These are phyloP conservation scores for Kuraishia ogatae DNA, from an alignment of 805 yeast species.

Conservation along the genomic window DNA sequence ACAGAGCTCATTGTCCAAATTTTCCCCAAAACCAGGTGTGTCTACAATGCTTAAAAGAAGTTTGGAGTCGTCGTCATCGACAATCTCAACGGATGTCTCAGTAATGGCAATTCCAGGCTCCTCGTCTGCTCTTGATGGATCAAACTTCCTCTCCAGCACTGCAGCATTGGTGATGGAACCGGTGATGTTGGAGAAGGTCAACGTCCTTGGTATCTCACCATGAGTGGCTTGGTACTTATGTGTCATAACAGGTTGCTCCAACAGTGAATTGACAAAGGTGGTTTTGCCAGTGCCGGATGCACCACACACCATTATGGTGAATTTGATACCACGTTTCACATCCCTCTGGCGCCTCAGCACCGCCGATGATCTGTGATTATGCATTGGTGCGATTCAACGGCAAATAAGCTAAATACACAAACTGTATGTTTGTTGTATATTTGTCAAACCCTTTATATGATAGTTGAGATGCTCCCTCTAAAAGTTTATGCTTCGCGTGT, in stretches of 20 bases:
- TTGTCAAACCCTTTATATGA: too few species aligned
- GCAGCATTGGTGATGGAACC: constrained; percentile 43
- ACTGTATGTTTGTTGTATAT: too few species aligned
- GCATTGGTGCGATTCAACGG: not conserved
- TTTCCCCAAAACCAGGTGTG: constrained; percentile 57
- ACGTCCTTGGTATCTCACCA: constrained; percentile 29
- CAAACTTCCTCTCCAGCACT: constrained; percentile 50
- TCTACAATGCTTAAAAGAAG: constrained; percentile 46
- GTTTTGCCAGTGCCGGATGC: constrained; percentile 73
- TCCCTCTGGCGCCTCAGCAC: constrained; percentile 49
- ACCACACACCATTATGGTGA: constrained; percentile 68
- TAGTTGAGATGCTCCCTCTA: not conserved
- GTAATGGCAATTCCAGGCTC: constrained; percentile 77
- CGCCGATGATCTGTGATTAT: constrained; percentile 15
- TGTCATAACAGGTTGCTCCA: constrained; percentile 53
- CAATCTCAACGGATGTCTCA: constrained; percentile 50
- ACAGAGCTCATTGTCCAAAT: constrained; percentile 53
- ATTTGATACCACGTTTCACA: constrained; percentile 63
- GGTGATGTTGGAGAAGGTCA: constrained; percentile 52
- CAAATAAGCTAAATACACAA: not conserved
- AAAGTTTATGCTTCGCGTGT: too few species aligned
- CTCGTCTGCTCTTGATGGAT: constrained; percentile 47
- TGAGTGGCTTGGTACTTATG: constrained; percentile 41
- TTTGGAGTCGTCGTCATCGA: constrained; percentile 53
- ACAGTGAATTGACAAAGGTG: constrained; percentile 59